Conservation (phyloP, 768 basidiomycete genomes). For the Trametes punicea region DNA sequence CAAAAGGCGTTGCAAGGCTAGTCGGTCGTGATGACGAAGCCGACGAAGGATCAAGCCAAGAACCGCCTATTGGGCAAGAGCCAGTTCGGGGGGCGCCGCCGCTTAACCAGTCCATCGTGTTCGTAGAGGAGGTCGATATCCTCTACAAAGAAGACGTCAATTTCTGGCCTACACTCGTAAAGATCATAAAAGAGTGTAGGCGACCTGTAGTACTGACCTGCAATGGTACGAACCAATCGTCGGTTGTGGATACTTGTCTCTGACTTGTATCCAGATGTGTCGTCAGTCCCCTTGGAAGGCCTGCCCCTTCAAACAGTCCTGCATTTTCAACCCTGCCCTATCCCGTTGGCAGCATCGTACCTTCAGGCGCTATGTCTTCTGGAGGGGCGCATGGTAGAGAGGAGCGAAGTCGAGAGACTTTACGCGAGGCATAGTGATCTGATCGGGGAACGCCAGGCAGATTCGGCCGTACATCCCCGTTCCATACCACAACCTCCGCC, state of each 20-base stretch:
- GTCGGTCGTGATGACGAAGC: constrained; percentile 25
- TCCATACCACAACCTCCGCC: background rate
- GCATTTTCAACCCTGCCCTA: constrained; percentile 45
- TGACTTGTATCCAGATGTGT: constrained; percentile 48
- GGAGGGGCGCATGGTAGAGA: constrained; percentile 14
- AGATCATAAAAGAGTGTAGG: constrained; percentile 77
- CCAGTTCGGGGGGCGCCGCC: background rate
- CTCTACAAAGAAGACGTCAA: constrained; percentile 82
- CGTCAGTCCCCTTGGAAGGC: constrained; percentile 64
- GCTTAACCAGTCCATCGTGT: constrained; percentile 80
- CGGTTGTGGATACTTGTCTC: background rate
- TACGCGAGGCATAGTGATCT: background rate
- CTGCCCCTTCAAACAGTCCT: constrained; percentile 77
- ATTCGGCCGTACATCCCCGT: background rate
- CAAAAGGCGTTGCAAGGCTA: constrained; percentile 11
- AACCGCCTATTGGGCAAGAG: background rate
- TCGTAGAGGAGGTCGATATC: constrained; percentile 95
- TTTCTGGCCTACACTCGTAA: constrained; percentile 82
- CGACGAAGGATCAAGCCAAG: background rate
- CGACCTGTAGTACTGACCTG: constrained; percentile 94
- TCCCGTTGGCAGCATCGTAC: constrained; percentile 22
- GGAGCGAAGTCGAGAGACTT: background rate
- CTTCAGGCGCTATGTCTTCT: constrained; percentile 18
- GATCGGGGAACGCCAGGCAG: background rate
- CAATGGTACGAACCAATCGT: constrained; percentile 59